Conservation (phyloP, 1,284 basidiomycete species). For the Earliella scabrosa region DNA sequence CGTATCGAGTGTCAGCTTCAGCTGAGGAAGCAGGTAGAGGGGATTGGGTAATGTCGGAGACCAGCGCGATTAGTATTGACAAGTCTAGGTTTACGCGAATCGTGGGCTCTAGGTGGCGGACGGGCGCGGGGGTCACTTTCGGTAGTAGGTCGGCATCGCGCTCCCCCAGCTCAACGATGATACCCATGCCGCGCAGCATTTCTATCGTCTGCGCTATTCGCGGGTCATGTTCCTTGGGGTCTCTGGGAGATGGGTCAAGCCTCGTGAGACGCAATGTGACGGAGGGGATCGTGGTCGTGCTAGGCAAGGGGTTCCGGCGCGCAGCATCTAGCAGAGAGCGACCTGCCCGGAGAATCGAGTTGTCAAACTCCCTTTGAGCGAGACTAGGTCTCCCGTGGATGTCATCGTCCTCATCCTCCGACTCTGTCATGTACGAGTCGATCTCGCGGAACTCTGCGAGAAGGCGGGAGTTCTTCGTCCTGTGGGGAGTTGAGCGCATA, state of each 20-base stretch:
- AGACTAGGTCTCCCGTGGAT: slow-evolving; percentile 39
- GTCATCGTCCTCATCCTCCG: slow-evolving; percentile 54
- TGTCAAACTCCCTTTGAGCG: slow-evolving; percentile 63
- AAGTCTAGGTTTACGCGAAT: slow-evolving; percentile 76
- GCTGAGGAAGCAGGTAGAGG: slow-evolving; percentile 59
- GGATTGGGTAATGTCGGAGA: slow-evolving; percentile 82
- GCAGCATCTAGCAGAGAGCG: slow-evolving; percentile 66
- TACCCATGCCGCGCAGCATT: slow-evolving; percentile 59
- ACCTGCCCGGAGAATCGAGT: slow-evolving; percentile 71
- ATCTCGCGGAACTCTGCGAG: slow-evolving; percentile 80
- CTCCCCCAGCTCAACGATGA: slow-evolving; percentile 74
- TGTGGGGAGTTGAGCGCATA: slow-evolving; percentile 33
- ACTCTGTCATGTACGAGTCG: slow-evolving; percentile 79
- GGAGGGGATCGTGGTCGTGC: slow-evolving; percentile 34
- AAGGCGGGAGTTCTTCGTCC: slow-evolving; percentile 77
- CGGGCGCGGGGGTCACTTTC: slow-evolving; percentile 7
- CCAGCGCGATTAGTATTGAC: slow-evolving; percentile 80
- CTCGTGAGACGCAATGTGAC: slow-evolving; percentile 74
- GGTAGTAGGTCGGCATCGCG: slow-evolving; percentile 35
- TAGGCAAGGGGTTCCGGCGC: slow-evolving; percentile 47
- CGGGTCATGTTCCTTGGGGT: slow-evolving; percentile 46
- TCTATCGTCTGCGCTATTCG: slow-evolving; percentile 68
- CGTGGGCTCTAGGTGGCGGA: slow-evolving; percentile 47
- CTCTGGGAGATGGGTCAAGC: slow-evolving; percentile 53
- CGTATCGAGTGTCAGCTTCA: slow-evolving; percentile 67